Evolutionary conservation across 2,329 filamentous ascomycete species (phyloP).

Genomic region (Talaromyces marneffei): DNA sequence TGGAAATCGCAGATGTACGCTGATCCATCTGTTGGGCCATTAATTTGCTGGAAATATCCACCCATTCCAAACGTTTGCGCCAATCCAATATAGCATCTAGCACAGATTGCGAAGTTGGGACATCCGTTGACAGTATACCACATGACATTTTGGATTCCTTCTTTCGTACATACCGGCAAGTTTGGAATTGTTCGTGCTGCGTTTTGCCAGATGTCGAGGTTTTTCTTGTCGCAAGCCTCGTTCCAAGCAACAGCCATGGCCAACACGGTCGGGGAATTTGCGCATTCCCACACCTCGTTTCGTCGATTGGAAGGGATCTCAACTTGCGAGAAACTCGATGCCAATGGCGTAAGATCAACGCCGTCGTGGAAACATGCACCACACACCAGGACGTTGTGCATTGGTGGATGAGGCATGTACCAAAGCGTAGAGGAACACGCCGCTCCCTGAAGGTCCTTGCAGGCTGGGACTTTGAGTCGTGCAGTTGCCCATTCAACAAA

Average conservation of each 20-base stretch:
- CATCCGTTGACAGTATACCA: slow-evolving; percentile 9
- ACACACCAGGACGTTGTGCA: background rate
- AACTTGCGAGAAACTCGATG: slow-evolving; percentile 5
- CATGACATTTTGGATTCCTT: slow-evolving; percentile 7
- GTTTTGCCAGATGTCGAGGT: slow-evolving; percentile 6
- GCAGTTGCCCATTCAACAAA: background rate
- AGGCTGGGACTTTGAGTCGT: slow-evolving; percentile 7
- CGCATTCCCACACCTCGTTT: slow-evolving; percentile 10
- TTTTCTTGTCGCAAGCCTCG: slow-evolving; percentile 6
- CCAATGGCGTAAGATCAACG: slow-evolving; percentile 6
- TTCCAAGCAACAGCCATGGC: slow-evolving; percentile 7
- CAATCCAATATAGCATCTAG: slow-evolving; percentile 8
- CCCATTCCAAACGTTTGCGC: background rate
- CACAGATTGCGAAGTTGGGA: slow-evolving; percentile 3
- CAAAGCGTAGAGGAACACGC: slow-evolving; percentile 6
- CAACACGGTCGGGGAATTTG: background rate
- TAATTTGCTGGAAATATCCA: slow-evolving; percentile 1
- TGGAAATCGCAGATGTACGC: slow-evolving; percentile 6
- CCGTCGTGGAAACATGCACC: slow-evolving; percentile 12
- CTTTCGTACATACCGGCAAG: background rate
- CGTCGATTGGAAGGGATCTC: background rate
- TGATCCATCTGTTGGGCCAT: slow-evolving; percentile 2
- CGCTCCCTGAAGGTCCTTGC: background rate
- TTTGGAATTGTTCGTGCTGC: background rate
- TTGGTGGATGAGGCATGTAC: slow-evolving; percentile 13